phyloP scores from a whole-genome alignment of 805 yeast genomes.

The Myxozyma sirexii region DNA sequence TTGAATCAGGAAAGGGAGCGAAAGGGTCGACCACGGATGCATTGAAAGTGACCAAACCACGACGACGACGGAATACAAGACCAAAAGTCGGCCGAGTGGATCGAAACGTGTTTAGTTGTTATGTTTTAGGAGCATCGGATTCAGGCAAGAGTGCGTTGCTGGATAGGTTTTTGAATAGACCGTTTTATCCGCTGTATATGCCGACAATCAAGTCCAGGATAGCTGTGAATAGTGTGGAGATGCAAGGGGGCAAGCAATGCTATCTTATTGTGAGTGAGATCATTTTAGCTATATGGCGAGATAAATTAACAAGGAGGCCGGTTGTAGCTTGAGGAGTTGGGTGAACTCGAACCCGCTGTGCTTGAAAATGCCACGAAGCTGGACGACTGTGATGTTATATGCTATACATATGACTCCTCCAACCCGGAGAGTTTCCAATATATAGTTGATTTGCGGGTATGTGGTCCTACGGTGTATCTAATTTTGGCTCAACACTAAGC shows the following conservation, averaged over 20 bases:
- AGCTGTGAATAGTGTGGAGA: slow-evolving; percentile 89
- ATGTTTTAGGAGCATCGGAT: slow-evolving; percentile 78
- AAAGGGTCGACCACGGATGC: slow-evolving; percentile 50
- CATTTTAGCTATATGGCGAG: neutral
- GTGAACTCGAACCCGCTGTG: slow-evolving; percentile 81
- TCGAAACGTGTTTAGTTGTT: slow-evolving; percentile 90
- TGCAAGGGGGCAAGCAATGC: slow-evolving; percentile 94
- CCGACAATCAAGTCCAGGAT: slow-evolving; percentile 82
- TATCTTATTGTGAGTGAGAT: slow-evolving; percentile 58
- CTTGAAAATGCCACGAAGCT: slow-evolving; percentile 68
- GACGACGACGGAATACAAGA: slow-evolving; percentile 64
- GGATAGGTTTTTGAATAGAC: slow-evolving; percentile 77
- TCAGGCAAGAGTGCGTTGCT: slow-evolving; percentile 86
- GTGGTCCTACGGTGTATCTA: too few species aligned
- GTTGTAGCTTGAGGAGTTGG: slow-evolving; percentile 70
- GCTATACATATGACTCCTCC: slow-evolving; percentile 88
- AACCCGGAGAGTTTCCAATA: slow-evolving; percentile 94
- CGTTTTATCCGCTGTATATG: slow-evolving; percentile 67
- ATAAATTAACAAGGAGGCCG: neutral
- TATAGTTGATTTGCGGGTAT: slow-evolving; percentile 66
- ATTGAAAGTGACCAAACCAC: slow-evolving; percentile 77
- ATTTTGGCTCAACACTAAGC: too few species aligned
- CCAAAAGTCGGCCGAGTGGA: slow-evolving; percentile 68
- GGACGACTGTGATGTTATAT: slow-evolving; percentile 87
- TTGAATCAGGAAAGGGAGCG: slow-evolving; percentile 49